Percentiles rank a stretch among this genome's conserved stretches.
phyloP scores from a whole-genome alignment of 352 stramenopile genomes.

The Peronosclerospora sorghi region DNA sequence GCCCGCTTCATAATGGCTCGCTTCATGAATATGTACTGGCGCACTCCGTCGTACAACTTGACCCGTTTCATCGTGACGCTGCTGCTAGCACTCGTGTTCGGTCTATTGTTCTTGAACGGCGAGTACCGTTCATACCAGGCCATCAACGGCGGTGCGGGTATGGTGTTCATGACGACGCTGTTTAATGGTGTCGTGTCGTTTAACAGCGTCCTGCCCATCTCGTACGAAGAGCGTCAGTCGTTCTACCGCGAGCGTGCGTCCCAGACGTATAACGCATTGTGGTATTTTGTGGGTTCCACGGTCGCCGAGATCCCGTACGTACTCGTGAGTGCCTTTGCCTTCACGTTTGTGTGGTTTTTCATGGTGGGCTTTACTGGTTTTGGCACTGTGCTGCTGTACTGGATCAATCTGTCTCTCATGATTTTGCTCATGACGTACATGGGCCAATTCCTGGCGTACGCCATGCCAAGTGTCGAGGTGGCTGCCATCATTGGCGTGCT shows the following conservation, averaged over 20 bases:
- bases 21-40: slow-evolving; percentile 73
- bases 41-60: slow-evolving; percentile 82
- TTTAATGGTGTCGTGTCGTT: slow-evolving; percentile 68
- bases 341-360: slow-evolving; percentile 30
- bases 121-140: slow-evolving; percentile 32
- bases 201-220: slow-evolving; percentile 16
- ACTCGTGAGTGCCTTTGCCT: slow-evolving; percentile 29
- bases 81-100: slow-evolving; percentile 26
- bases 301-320: slow-evolving; percentile 66
- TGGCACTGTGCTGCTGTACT: slow-evolving; percentile 18
- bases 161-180: slow-evolving; percentile 36
- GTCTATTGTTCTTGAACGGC: slow-evolving; percentile 41
- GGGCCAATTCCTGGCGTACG: slow-evolving; percentile 15
- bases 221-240: slow-evolving; percentile 12
- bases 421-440: slow-evolving; percentile 31
- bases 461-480: slow-evolving; percentile 5
- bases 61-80: slow-evolving; percentile 38
- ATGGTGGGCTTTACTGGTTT: slow-evolving; percentile 26
- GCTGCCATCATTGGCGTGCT: slow-evolving; percentile 14
- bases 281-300: slow-evolving; percentile 77
- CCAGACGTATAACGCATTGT: slow-evolving; percentile 80
- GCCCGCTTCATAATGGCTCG: slow-evolving; percentile 22
- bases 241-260: slow-evolving; percentile 86
- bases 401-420: slow-evolving; percentile 20
- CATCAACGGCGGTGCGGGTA: slow-evolving; percentile 23